Conservation (phyloP, 1,139 yeast genomes). For the Entelexis paramagnoliae region DNA sequence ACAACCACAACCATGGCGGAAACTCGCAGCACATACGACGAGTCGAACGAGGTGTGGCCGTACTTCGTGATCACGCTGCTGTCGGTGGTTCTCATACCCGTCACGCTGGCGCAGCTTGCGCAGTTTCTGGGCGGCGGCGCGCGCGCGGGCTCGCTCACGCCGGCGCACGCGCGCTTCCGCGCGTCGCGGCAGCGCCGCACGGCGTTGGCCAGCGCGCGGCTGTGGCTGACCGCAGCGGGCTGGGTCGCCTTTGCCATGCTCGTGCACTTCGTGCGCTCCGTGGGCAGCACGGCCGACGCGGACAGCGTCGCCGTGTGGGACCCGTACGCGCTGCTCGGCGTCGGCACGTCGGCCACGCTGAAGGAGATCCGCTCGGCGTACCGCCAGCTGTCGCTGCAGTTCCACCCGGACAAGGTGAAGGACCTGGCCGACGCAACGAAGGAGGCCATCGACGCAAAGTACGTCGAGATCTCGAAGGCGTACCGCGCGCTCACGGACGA, state of each 20-base stretch:
- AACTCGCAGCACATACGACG: conserved; percentile 51
- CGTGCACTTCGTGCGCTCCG: conserved; percentile 40
- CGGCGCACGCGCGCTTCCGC: conserved; percentile 22
- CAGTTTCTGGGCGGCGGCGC: conserved; percentile 32
- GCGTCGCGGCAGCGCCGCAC: neutral
- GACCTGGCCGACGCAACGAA: conserved; percentile 50
- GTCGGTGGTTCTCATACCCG: conserved; percentile 56
- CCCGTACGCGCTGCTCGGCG: conserved; percentile 79
- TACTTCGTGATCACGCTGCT: conserved; percentile 72
- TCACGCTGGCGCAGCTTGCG: conserved; percentile 37
- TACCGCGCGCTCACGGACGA: conserved; percentile 93
- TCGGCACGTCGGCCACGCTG: conserved; percentile 59
- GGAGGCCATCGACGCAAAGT: conserved; percentile 62
- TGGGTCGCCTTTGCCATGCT: conserved; percentile 55
- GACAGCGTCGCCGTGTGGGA: conserved; percentile 46
- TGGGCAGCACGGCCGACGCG: conserved; percentile 30
- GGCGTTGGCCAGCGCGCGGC: conserved; percentile 1
- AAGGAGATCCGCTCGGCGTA: conserved; percentile 72
- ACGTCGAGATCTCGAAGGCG: conserved; percentile 79
- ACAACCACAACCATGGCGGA: conserved; percentile 13
- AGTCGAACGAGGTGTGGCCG: conserved; percentile 92
- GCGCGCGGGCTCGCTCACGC: conserved; percentile 31
- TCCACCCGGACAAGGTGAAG: conserved; percentile 83
- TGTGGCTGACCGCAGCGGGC: conserved; percentile 43
- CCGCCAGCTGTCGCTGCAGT: conserved; percentile 74